Percentiles rank a stretch among this genome's conserved stretches.
Evolutionary conservation across 129 eudicot genomes (phyloP).

Genomic region (Ambrosia artemisiifolia): DNA sequence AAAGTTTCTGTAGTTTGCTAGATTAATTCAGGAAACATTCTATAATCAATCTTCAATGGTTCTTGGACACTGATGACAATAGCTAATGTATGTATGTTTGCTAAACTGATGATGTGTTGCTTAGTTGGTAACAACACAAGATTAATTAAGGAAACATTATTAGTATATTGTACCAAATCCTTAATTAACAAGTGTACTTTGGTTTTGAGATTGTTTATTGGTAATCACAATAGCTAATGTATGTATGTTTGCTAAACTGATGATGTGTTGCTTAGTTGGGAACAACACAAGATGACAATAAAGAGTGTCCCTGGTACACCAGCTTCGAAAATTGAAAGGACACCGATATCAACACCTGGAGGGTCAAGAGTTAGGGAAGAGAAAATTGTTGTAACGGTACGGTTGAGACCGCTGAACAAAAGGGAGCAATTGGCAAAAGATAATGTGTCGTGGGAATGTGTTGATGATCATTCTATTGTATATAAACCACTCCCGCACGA

Average conservation of each 20-base stretch:
- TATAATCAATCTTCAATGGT: slow-evolving; percentile 3
- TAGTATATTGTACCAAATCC: background rate
- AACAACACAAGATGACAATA: slow-evolving; percentile 43
- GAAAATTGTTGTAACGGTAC: slow-evolving; percentile 86
- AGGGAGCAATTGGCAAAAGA: slow-evolving; percentile 78
- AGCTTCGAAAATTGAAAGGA: slow-evolving; percentile 65
- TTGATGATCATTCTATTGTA: slow-evolving; percentile 72
- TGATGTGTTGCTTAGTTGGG: background rate
- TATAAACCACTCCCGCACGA: slow-evolving; percentile 57
- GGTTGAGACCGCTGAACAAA: slow-evolving; percentile 83
- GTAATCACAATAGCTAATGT: background rate
- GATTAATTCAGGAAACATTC: background rate
- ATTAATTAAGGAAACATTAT: too few species aligned
- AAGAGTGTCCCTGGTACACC: slow-evolving; percentile 67
- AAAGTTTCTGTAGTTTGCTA: background rate
- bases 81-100: background rate
- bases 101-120: background rate
- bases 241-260: background rate
- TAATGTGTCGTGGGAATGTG: slow-evolving; percentile 83
- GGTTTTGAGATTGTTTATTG: background rate
- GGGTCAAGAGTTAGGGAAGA: slow-evolving; percentile 76
- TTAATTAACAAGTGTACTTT: background rate
- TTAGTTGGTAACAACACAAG: slow-evolving; percentile 15
- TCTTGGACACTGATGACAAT: background rate
- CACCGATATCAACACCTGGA: slow-evolving; percentile 79